Percentiles rank a stretch among this genome's conserved stretches.
These are phyloP conservation scores for Sungouiella thailandica DNA, from an alignment of 805 yeast genomes.

Conservation along the genomic window DNA sequence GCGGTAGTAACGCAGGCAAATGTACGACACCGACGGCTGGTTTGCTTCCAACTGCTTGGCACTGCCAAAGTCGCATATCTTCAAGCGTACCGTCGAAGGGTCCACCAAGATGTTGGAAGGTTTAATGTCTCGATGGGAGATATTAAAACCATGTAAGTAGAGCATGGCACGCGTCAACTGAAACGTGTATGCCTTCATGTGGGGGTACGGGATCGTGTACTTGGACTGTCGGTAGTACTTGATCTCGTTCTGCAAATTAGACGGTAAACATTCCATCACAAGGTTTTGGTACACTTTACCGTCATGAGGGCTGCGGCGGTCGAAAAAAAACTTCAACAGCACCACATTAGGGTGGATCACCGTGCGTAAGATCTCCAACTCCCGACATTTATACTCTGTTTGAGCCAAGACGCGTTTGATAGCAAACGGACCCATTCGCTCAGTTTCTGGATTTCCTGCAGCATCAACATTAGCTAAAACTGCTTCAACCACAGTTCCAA, in stretches of 20 bases:
- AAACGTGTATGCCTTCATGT: conserved; percentile 70
- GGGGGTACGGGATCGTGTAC: conserved; percentile 62
- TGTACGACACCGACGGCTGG: conserved; percentile 90
- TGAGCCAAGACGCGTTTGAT: conserved; percentile 84
- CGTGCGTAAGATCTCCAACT: conserved; percentile 67
- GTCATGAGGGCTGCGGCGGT: conserved; percentile 59
- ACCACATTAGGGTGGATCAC: conserved; percentile 81
- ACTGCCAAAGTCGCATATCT: conserved; percentile 82
- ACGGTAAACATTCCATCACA: conserved; percentile 86
- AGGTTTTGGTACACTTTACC: conserved; percentile 69
- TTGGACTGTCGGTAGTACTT: conserved; percentile 60
- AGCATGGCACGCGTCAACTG: conserved; percentile 82
- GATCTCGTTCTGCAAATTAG: conserved; percentile 71
- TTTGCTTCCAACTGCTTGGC: conserved; percentile 74
- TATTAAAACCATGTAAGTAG: conserved; percentile 73
- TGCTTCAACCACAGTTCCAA: conserved; percentile 81
- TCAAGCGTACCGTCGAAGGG: conserved; percentile 59
- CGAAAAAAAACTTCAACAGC: conserved; percentile 62
- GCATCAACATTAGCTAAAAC: conserved; percentile 37
- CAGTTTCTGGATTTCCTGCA: conserved; percentile 9
- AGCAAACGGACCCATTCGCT: conserved; percentile 78
- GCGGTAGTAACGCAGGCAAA: conserved; percentile 91
- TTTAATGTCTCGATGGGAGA: conserved; percentile 80
- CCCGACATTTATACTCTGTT: conserved; percentile 80
- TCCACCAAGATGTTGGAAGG: conserved; percentile 79